Evolutionary conservation across 768 basidiomycete species (phyloP), one percentile per base, ranked within the genome.

Genomic region (Tubosaeta sp.): DNA sequence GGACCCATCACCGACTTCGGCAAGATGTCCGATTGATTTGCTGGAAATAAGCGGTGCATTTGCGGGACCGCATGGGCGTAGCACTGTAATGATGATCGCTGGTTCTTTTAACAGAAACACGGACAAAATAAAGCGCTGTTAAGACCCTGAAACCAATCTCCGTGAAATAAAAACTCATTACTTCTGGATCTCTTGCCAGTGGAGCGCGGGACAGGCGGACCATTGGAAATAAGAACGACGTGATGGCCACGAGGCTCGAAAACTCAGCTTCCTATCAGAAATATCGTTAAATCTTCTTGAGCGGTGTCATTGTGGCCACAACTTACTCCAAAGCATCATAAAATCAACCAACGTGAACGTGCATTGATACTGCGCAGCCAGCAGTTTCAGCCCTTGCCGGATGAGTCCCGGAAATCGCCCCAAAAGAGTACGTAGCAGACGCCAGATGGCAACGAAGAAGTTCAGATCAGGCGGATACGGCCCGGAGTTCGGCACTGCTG

Each of bases 291-390:
- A 12, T 25, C 21, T 21, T 7, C 9, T 29, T 3, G 7, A 16
- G 27, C 14, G 9, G 25, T 6, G 31, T 7, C 27, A 7, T 10
- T 9, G 9, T 32, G 35, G 18, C 11, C n/a, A 16, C n/a, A 21
- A 48, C 50, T 40, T 43, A 29, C 53, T 13, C 24, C n/a, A n/a
- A n/a, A 38, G 39, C 25, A 43, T 30, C 14, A 49, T 38, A 34
- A 19, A 39, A n/a, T n/a, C n/a, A n/a, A n/a, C n/a, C n/a, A n/a
- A n/a, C n/a, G n/a, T n/a, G n/a, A n/a, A n/a, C n/a, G n/a, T n/a
- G n/a, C n/a, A 3, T 3, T 2, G 14, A 30, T 8, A 11, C 18
- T 21, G 25, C 22, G 21, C 11, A 35, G 29, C 8, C 8, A 27
- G 9, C 21, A 21, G 18, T 16, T 29, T n/a, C n/a, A n/a, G n/a